A percentile compares a stretch with the other conserved stretches of the same genome.
Evolutionary conservation across 352 stramenopile species (phyloP).

Genomic region (Phytophthora constricta): DNA sequence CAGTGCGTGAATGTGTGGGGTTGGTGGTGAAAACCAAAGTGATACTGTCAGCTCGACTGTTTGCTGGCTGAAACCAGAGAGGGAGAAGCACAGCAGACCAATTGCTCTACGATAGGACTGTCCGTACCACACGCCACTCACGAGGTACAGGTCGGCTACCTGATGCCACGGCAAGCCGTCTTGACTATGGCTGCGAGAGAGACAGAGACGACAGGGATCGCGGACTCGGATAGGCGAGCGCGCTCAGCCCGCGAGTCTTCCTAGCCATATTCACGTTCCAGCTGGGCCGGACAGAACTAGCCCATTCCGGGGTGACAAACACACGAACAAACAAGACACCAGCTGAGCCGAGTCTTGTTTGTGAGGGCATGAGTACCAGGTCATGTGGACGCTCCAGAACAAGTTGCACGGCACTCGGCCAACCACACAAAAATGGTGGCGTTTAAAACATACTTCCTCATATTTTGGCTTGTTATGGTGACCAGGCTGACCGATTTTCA

Average conservation of each 20-base stretch:
- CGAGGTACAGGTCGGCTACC: constrained; percentile 35
- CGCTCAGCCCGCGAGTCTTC: constrained; percentile 28
- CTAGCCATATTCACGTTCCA: constrained; percentile 28
- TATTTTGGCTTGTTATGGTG: no score
- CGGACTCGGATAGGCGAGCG: constrained; percentile 32
- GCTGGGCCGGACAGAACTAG: constrained; percentile 38
- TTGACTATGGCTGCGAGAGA: constrained; percentile 39
- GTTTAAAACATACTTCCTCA: no score
- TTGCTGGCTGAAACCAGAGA: background rate
- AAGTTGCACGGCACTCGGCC: background rate
- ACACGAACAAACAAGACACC: constrained; percentile 6
- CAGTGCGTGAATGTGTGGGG: constrained; percentile 27
- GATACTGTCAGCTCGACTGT: constrained; percentile 13
- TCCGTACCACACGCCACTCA: constrained; percentile 33
- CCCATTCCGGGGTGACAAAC: constrained; percentile 21
- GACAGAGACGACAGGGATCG: constrained; percentile 34
- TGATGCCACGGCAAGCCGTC: constrained; percentile 21
- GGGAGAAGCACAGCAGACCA: background rate
- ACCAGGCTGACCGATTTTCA: no score
- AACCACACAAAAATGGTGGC: background rate
- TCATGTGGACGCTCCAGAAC: background rate
- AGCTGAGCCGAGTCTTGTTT: constrained; percentile 14
- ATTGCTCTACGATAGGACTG: constrained; percentile 38
- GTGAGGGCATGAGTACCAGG: constrained; percentile 1
- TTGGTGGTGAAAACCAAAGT: constrained; percentile 46